Conservation (phyloP, 2,329 filamentous ascomycete genomes). For the Septoria petroselini region DNA sequence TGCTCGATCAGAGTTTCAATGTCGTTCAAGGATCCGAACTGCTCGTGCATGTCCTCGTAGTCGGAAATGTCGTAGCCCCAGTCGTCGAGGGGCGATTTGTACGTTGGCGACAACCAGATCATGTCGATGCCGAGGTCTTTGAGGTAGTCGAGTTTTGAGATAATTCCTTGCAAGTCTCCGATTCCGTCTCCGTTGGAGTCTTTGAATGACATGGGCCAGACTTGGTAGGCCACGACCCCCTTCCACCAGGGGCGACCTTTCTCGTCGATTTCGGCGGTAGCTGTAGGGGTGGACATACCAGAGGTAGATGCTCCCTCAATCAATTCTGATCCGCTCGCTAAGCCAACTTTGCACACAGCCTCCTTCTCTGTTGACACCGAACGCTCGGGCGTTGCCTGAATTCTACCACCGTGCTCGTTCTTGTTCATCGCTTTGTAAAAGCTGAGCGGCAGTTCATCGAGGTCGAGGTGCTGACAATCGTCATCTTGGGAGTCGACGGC, state of each 20-base stretch:
- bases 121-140: slow-evolving; percentile 59
- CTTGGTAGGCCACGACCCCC: slow-evolving; percentile 46
- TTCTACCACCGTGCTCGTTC: too few relatives aligned
- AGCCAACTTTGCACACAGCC: too few relatives aligned
- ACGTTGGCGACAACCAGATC: slow-evolving; percentile 66
- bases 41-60: slow-evolving; percentile 62
- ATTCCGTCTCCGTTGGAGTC: slow-evolving; percentile 57
- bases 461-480: too few relatives aligned
- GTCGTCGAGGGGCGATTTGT: slow-evolving; percentile 59
- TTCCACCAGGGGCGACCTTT: slow-evolving; percentile 44
- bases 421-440: too few relatives aligned
- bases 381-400: too few relatives aligned
- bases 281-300: not conserved
- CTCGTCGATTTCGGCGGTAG: slow-evolving; percentile 5
- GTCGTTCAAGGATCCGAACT: slow-evolving; percentile 65
- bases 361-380: too few relatives aligned
- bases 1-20: slow-evolving; percentile 61
- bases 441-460: too few relatives aligned
- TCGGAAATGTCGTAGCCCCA: slow-evolving; percentile 69
- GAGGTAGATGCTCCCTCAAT: not conserved
- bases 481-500: too few relatives aligned
- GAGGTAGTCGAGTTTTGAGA: slow-evolving; percentile 59
- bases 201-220: slow-evolving; percentile 48
- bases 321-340: not conserved
- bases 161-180: slow-evolving; percentile 63